A percentile compares a stretch with the other conserved stretches of the same genome.
phyloP scores from a whole-genome alignment of 2,329 filamentous ascomycete genomes.

The Aspergillus sp. region DNA sequence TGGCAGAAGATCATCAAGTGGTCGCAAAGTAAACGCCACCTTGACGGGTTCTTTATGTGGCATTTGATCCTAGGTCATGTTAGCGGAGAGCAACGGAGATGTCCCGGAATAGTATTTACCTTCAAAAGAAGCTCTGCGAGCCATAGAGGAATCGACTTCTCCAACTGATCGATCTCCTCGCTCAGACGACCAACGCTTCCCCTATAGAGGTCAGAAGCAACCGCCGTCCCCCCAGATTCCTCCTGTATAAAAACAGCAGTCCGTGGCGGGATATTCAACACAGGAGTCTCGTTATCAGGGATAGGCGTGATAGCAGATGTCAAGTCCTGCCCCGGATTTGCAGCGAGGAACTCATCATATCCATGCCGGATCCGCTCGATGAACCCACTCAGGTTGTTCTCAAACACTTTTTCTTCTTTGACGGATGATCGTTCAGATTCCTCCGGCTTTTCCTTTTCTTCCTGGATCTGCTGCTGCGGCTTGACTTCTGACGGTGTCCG shows the following conservation, averaged over 20 bases:
- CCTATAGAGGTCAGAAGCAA: conserved; percentile 78
- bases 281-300: conserved; percentile 39
- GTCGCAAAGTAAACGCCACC: conserved; percentile 86
- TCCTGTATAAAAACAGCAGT: conserved; percentile 61
- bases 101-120: conserved; percentile 35
- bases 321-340: conserved; percentile 32
- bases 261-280: conserved; percentile 38
- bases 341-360: conserved; percentile 38
- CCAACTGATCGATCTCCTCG: conserved; percentile 71
- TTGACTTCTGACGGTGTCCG: conserved; percentile 64
- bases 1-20: conserved; percentile 68
- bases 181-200: conserved; percentile 76
- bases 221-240: conserved; percentile 55
- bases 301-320: conserved; percentile 38
- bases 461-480: conserved; percentile 52
- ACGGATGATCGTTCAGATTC: conserved; percentile 48
- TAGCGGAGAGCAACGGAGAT: background rate
- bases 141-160: conserved; percentile 85
- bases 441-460: conserved; percentile 59
- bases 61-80: conserved; percentile 58
- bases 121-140: conserved; percentile 76
- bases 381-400: conserved; percentile 41
- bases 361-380: conserved; percentile 41
- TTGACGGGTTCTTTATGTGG: conserved; percentile 89
- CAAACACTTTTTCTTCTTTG: conserved; percentile 40